These are phyloP conservation scores for Apophysomyces variabilis DNA, from an alignment of 371 early-diverging fungal species.

Conservation along the genomic window DNA sequence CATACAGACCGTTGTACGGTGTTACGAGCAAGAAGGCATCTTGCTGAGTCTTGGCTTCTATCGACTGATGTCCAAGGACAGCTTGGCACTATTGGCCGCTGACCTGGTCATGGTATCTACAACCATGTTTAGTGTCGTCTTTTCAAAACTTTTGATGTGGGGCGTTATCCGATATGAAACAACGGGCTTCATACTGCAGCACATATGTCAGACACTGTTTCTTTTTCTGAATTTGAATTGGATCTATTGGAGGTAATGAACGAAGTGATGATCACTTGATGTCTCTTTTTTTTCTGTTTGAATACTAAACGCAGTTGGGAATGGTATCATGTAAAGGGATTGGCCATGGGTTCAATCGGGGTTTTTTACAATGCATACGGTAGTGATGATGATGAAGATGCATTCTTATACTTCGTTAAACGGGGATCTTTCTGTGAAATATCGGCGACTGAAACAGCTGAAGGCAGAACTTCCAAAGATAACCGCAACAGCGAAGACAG, in stretches of 20 bases:
- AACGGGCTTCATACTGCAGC: slow-evolving; percentile 68
- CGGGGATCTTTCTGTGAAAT: slow-evolving; percentile 67
- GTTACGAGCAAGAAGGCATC: slow-evolving; percentile 73
- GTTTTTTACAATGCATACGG: slow-evolving; percentile 86
- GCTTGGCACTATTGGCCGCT: slow-evolving; percentile 63
- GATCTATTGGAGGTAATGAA: slow-evolving; percentile 64
- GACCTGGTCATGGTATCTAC: slow-evolving; percentile 71
- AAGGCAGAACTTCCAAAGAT: slow-evolving; percentile 37
- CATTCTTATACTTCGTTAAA: slow-evolving; percentile 88
- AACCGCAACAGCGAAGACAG: slow-evolving; percentile 25
- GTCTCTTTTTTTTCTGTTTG: neutral
- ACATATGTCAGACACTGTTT: slow-evolving; percentile 69
- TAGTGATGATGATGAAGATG: slow-evolving; percentile 94
- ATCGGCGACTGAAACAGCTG: slow-evolving; percentile 39
- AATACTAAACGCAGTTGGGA: no score
- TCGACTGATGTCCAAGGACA: slow-evolving; percentile 71
- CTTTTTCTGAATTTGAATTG: slow-evolving; percentile 68
- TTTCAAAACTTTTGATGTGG: slow-evolving; percentile 62
- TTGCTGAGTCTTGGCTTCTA: slow-evolving; percentile 64
- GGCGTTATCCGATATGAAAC: slow-evolving; percentile 61
- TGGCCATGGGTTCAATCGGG: slow-evolving; percentile 95
- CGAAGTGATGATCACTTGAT: slow-evolving; percentile 7
- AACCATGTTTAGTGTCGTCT: slow-evolving; percentile 61
- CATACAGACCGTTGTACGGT: slow-evolving; percentile 69
- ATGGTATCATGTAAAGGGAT: slow-evolving; percentile 40